Evolutionary conservation across 2,329 filamentous ascomycete genomes (phyloP).

Genomic region (Apiospora kogelbergensis): DNA sequence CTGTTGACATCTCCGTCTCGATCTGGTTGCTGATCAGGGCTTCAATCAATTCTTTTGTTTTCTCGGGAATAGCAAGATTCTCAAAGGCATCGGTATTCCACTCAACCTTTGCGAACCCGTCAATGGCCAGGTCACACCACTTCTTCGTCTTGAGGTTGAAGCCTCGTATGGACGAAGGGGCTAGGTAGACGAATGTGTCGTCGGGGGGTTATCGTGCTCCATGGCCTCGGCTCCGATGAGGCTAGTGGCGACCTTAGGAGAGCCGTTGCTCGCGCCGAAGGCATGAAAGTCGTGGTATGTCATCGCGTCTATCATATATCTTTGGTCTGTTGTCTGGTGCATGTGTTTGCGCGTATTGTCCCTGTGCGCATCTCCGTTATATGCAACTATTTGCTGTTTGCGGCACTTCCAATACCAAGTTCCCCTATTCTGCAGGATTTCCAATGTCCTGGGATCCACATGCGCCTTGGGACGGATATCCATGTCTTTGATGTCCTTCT

Average conservation of each 20-base stretch:
- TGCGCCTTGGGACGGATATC: neutral
- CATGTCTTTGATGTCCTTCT: neutral
- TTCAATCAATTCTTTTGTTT: neutral
- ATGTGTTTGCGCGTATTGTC: neutral
- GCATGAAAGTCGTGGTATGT: neutral
- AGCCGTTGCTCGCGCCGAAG: neutral
- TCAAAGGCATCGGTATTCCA: neutral
- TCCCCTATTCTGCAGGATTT: neutral
- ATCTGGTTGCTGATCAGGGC: slow-evolving; percentile 2
- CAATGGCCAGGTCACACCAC: neutral
- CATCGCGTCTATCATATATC: neutral
- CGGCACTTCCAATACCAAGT: neutral
- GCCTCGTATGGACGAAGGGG: neutral
- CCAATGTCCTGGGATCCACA: neutral
- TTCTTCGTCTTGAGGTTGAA: slow-evolving; percentile 2
- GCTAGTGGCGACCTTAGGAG: neutral
- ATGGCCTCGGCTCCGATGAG: neutral
- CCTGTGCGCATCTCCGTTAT: neutral
- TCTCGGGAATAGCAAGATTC: neutral
- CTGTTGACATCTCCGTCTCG: neutral
- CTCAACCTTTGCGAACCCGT: neutral
- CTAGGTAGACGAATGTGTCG: neutral
- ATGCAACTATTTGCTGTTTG: neutral
- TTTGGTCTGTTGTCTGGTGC: neutral
- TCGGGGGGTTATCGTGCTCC: neutral